These are phyloP conservation scores for Cinnamomum chago DNA, from an alignment of 164 flowering plant genomes.

Conservation along the genomic window DNA sequence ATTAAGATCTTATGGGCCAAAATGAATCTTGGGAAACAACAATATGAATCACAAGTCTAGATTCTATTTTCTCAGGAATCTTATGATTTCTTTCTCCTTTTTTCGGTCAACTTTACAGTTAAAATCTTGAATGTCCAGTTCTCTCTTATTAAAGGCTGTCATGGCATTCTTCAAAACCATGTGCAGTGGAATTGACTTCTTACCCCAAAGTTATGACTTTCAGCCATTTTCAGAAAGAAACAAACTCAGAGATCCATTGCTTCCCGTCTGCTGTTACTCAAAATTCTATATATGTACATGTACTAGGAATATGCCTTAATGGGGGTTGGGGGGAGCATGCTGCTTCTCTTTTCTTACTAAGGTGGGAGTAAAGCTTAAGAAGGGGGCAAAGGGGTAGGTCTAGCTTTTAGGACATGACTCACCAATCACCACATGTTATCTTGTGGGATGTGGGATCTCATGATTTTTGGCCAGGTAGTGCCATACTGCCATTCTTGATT, in stretches of 20 bases:
- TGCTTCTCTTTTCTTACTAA: not conserved
- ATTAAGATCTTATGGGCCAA: no score
- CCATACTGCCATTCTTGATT: not conserved
- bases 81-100: no score
- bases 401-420: not conserved
- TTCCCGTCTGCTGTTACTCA: not conserved
- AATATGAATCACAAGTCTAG: no score
- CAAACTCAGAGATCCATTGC: conserved; percentile 25
- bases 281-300: not conserved
- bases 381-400: not conserved
- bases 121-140: no score
- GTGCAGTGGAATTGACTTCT: not conserved
- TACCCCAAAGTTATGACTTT: conserved; percentile 13
- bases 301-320: not conserved
- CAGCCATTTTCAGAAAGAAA: conserved; percentile 27
- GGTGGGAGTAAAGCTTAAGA: not conserved
- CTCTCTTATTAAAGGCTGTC: no score
- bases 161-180: no score
- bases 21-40: no score
- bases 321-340: not conserved
- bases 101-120: no score
- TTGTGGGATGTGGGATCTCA: no score
- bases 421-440: not conserved
- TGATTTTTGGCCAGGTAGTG: not conserved
- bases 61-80: no score